phyloP scores from a whole-genome alignment of 805 yeast species.

The Saccharomycopsis schoenii region DNA sequence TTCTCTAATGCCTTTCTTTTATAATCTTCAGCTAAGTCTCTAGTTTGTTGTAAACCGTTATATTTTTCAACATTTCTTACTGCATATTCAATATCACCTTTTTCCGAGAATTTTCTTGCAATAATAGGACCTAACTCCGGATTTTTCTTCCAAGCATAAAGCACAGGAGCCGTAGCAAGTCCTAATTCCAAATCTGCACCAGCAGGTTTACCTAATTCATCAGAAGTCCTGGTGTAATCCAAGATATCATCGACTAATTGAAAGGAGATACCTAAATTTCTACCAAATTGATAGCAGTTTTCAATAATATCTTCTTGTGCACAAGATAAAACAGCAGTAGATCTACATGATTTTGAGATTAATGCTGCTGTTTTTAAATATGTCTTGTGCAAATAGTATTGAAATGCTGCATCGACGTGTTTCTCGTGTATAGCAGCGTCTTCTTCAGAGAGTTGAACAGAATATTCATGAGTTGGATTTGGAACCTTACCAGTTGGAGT shows the following conservation, averaged over 20 bases:
- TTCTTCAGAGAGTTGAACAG: slow-evolving; percentile 26
- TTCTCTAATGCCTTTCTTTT: slow-evolving; percentile 66
- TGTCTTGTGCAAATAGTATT: slow-evolving; percentile 90
- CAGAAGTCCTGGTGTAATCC: slow-evolving; percentile 84
- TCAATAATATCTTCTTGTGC: slow-evolving; percentile 69
- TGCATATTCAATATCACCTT: slow-evolving; percentile 83
- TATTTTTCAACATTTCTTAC: slow-evolving; percentile 59
- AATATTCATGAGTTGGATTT: slow-evolving; percentile 47
- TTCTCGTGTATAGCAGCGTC: slow-evolving; percentile 42
- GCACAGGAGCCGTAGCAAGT: slow-evolving; percentile 91
- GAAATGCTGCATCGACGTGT: slow-evolving; percentile 81
- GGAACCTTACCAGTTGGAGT: slow-evolving; percentile 55
- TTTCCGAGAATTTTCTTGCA: slow-evolving; percentile 66
- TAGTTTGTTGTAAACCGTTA: slow-evolving; percentile 69
- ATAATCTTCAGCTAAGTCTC: slow-evolving; percentile 66
- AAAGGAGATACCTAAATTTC: slow-evolving; percentile 89
- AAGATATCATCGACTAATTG: slow-evolving; percentile 94
- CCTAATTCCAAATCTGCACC: slow-evolving; percentile 93
- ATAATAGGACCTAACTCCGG: slow-evolving; percentile 81
- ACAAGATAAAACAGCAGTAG: slow-evolving; percentile 89
- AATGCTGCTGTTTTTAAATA: slow-evolving; percentile 90
- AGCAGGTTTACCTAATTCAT: slow-evolving; percentile 85
- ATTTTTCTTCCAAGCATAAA: slow-evolving; percentile 85
- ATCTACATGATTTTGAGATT: slow-evolving; percentile 87
- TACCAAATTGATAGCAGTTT: slow-evolving; percentile 81